Percentiles rank a stretch among this genome's conserved stretches.
phyloP scores from a whole-genome alignment of 345 rosid genomes.

The Populus pruinosa region DNA sequence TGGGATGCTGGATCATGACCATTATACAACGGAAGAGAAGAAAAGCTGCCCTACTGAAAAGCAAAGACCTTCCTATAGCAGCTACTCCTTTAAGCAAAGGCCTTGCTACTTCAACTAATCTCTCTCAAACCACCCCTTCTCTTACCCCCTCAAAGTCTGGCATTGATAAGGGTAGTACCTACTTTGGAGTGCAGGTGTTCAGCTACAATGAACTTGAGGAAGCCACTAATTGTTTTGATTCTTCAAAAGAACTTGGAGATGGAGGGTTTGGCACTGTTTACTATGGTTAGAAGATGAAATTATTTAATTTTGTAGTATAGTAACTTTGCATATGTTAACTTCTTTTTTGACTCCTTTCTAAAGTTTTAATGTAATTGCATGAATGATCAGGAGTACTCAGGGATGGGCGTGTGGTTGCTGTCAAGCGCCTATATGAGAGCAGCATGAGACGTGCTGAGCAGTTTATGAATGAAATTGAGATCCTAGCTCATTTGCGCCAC shows the following conservation, averaged over 20 bases:
- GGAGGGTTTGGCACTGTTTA: slow-evolving; percentile 92
- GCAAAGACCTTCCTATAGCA: slow-evolving; percentile 31
- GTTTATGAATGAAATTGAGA: slow-evolving; percentile 74
- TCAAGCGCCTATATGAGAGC: slow-evolving; percentile 68
- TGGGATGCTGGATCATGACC: slow-evolving; percentile 24
- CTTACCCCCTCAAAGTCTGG: slow-evolving; percentile 42
- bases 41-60: slow-evolving; percentile 28
- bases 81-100: slow-evolving; percentile 44
- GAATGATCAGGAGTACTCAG: slow-evolving; percentile 48
- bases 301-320: neutral
- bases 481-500: slow-evolving; percentile 62
- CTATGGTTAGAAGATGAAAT: slow-evolving; percentile 43
- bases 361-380: neutral
- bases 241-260: slow-evolving; percentile 76
- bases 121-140: slow-evolving; percentile 50
- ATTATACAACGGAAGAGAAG: slow-evolving; percentile 30
- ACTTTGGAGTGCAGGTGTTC: slow-evolving; percentile 72
- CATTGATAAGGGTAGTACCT: slow-evolving; percentile 47
- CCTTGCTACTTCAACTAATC: slow-evolving; percentile 35
- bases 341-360: neutral
- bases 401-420: slow-evolving; percentile 79
- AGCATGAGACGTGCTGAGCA: slow-evolving; percentile 67
- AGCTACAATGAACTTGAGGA: slow-evolving; percentile 66
- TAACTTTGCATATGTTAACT: neutral
- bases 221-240: slow-evolving; percentile 66